A percentile compares a stretch with the other conserved stretches of the same genome.
Conservation (phyloP, 1,284 basidiomycete species). For the Singerocomus rubriflavus region DNA sequence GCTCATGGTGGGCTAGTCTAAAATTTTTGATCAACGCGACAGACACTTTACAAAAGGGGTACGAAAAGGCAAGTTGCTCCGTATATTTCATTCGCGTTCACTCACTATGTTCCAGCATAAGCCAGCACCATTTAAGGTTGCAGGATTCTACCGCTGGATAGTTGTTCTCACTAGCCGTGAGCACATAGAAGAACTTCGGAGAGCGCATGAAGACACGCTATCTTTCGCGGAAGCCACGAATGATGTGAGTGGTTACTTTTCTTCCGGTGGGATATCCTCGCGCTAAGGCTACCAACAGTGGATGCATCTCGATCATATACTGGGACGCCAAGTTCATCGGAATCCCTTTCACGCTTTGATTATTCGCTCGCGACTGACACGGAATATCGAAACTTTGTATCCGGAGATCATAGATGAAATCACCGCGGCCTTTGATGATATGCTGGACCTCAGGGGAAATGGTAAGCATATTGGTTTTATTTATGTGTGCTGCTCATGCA, state of each 20-base stretch:
- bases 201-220: too few species aligned
- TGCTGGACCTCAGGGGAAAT: too few species aligned
- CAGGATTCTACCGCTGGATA: constrained; percentile 38
- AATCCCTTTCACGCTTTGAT: constrained; percentile 29
- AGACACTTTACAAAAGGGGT: constrained; percentile 21
- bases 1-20: constrained; percentile 19
- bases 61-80: constrained; percentile 10
- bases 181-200: too few species aligned
- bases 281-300: constrained; percentile 3
- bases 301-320: constrained; percentile 24
- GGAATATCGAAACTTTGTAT: constrained; percentile 27
- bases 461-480: too few species aligned
- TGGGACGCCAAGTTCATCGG: constrained; percentile 23
- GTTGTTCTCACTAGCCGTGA: constrained; percentile 37
- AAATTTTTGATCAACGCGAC: constrained; percentile 8
- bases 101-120: constrained; percentile 10
- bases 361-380: constrained; percentile 30
- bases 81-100: too few species aligned
- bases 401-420: constrained; percentile 35
- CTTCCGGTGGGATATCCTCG: too few species aligned
- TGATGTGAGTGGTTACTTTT: constrained; percentile 28
- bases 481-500: neutral
- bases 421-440: constrained; percentile 18
- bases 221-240: constrained; percentile 24
- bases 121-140: constrained; percentile 40